Base-by-base conservation (phyloP, 371 early-diverging fungal genomes). In the Mortierella sp. region DNA sequence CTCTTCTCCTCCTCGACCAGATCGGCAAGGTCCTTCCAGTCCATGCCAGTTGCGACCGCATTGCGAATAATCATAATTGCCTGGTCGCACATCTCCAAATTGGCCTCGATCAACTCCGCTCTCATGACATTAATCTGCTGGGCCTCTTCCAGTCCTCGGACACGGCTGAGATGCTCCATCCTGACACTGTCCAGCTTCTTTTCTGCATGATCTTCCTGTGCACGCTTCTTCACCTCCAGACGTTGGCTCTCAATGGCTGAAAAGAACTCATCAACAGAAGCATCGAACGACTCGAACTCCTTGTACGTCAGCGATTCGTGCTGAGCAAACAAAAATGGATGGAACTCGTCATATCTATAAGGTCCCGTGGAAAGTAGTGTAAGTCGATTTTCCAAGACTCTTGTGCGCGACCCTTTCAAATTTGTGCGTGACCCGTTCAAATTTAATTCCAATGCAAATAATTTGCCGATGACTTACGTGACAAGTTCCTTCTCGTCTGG, bases 11-110 rank as follows among this genome's bases (percentile, higher is more conserved):
- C 96, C 54, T 91, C 88, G 3, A 99, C 94, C 34, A 98, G 88
- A 78, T 96, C 96, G 65, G 94, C 93, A 3, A 99, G 88, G 84
- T 99, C 98, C 76, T 91, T 91, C 99, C 99, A 99, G 88, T 98
- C 98, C 95, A 99, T 97, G 11, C 97, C 98, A 45, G 95, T 92
- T 14, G 97, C 98, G 9, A 99, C 91, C 48, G 96, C 96, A 82
- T 94, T 94, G 19, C 97, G 93, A 74, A 98, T 93, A 55, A 97
- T 94, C 60, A 92, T 87, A 65, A 99, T 94, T 1, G 97, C 94
- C 58, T 95, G 94, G 78, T 99, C 99, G 1, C 98, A 97, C 81
- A 94, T 87, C 68, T 95, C 94, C 58, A 96, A 85, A 83, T 97
- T 97, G 42, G 87, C 77, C 80, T 98, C 97, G 77, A 99, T 97